A percentile compares a stretch with the other conserved stretches of the same genome.
Evolutionary conservation across 2,329 filamentous ascomycete species (phyloP).

Genomic region (Sporothrix inflata): DNA sequence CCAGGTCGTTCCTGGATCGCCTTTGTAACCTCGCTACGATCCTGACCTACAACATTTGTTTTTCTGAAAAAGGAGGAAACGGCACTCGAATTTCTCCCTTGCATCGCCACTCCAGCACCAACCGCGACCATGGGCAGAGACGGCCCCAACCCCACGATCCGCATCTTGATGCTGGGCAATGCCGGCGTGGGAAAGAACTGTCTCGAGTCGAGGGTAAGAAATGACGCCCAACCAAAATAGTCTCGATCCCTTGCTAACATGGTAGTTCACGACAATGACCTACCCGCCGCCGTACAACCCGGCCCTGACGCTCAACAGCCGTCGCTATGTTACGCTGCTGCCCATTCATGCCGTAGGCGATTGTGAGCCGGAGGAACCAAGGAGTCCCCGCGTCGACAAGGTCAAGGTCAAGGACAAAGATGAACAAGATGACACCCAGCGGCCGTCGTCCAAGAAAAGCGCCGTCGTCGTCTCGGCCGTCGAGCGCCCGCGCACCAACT

Average conservation of each 20-base stretch:
- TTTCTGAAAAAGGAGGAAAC: background rate
- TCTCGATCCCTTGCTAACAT: background rate
- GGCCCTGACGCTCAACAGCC: conserved; percentile 38
- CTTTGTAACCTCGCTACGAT: background rate
- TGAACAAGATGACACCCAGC: background rate
- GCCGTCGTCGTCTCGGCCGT: background rate
- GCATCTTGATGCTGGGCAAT: conserved; percentile 39
- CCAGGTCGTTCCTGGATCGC: background rate
- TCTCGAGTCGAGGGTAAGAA: conserved; percentile 39
- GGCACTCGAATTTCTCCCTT: background rate
- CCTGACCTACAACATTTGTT: background rate
- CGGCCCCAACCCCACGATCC: conserved; percentile 35
- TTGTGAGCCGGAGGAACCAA: background rate
- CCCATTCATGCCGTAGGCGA: conserved; percentile 20
- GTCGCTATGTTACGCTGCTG: conserved; percentile 38
- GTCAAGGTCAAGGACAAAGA: background rate
- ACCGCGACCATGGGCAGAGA: conserved; percentile 32
- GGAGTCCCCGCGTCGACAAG: background rate
- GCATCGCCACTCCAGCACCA: background rate
- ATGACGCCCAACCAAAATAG: no score
- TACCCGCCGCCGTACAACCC: conserved; percentile 41
- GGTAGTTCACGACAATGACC: conserved; percentile 38
- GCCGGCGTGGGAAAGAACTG: conserved; percentile 40
- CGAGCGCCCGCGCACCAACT: background rate
- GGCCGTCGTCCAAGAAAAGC: background rate